Percentiles rank a stretch among this genome's conserved stretches.
Conservation (phyloP, 2,329 filamentous ascomycete species). For the Neofusicoccum umdonicola region DNA sequence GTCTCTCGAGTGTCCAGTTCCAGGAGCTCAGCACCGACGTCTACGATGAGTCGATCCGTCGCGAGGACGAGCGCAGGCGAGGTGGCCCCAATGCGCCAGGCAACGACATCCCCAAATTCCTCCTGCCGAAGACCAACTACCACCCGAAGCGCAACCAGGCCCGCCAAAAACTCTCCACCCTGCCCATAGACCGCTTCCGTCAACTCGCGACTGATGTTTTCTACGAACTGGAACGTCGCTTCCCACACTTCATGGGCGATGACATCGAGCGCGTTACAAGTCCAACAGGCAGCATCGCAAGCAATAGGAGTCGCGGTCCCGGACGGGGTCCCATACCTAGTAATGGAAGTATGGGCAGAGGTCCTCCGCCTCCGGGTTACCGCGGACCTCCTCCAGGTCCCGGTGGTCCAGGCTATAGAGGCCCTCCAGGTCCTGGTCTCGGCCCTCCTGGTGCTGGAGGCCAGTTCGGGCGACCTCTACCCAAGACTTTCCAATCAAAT, state of each 20-base stretch:
- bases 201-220: slow-evolving; percentile 95
- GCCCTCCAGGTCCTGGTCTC: slow-evolving; percentile 23
- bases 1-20: slow-evolving; percentile 88
- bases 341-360: slow-evolving; percentile 49
- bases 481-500: slow-evolving; percentile 90
- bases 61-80: slow-evolving; percentile 62
- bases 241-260: slow-evolving; percentile 71
- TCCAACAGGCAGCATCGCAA: slow-evolving; percentile 60
- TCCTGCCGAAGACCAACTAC: slow-evolving; percentile 83
- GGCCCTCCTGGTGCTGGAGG: slow-evolving; percentile 46
- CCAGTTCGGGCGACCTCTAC: slow-evolving; percentile 72
- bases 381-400: slow-evolving; percentile 20
- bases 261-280: slow-evolving; percentile 68
- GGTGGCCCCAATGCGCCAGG: slow-evolving; percentile 49
- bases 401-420: slow-evolving; percentile 19
- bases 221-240: slow-evolving; percentile 87
- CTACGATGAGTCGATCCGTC: slow-evolving; percentile 86
- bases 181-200: slow-evolving; percentile 81
- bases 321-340: slow-evolving; percentile 54
- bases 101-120: slow-evolving; percentile 54
- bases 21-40: slow-evolving; percentile 97
- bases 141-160: slow-evolving; percentile 98
- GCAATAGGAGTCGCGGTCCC: slow-evolving; percentile 56
- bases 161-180: slow-evolving; percentile 87
- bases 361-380: slow-evolving; percentile 24